Conservation (phyloP, 345 rosid genomes). For the Citrus trifoliata region DNA sequence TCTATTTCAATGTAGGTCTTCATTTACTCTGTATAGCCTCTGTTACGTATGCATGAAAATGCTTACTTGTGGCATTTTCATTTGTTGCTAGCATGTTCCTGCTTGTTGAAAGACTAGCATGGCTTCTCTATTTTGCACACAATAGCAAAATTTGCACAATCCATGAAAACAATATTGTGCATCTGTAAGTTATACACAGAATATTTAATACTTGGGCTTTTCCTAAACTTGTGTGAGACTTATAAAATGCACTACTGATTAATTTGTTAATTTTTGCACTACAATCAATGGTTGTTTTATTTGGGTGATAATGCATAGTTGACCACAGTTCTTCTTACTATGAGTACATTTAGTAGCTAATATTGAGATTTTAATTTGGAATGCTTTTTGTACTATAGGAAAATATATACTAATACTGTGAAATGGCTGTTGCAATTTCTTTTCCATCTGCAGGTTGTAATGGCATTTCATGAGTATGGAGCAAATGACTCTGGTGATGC, state of each 20-base stretch:
- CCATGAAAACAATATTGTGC: neutral
- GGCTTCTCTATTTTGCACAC: neutral
- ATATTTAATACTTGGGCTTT: neutral
- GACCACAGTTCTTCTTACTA: neutral
- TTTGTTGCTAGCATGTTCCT: neutral
- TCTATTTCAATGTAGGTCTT: neutral
- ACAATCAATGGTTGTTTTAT: too few species aligned
- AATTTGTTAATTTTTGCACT: neutral
- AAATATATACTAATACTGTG: constrained; percentile 2
- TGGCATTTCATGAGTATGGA: constrained; percentile 94
- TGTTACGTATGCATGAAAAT: neutral
- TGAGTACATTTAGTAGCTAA: neutral
- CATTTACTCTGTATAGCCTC: neutral
- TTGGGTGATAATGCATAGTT: neutral
- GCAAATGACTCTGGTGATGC: constrained; percentile 50
- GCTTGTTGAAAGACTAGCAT: neutral
- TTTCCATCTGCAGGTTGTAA: constrained; percentile 63
- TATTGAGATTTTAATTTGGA: neutral
- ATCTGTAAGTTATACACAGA: neutral
- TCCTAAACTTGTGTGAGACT: neutral
- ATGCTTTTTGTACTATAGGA: neutral
- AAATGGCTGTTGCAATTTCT: constrained; percentile 20
- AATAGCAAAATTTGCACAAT: neutral
- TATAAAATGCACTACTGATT: neutral
- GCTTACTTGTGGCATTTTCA: neutral